These are phyloP conservation scores for Leccinum holopus DNA, from an alignment of 1,284 basidiomycete species.

Conservation along the genomic window DNA sequence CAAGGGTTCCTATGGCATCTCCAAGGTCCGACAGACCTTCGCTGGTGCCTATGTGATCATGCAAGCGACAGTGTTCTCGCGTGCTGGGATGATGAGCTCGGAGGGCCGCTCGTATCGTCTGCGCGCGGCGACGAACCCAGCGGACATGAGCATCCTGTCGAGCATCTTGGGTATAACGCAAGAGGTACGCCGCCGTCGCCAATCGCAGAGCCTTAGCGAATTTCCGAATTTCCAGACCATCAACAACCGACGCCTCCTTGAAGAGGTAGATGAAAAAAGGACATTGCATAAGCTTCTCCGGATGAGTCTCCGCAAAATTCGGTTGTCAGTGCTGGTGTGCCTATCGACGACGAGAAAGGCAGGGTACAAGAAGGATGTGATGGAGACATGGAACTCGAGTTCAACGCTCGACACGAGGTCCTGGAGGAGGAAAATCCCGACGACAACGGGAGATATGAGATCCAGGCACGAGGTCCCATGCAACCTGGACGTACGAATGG, in stretches of 20 bases:
- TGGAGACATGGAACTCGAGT: slow-evolving; percentile 31
- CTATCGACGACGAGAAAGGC: slow-evolving; percentile 14
- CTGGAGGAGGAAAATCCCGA: slow-evolving; percentile 10
- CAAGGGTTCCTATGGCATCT: slow-evolving; percentile 82
- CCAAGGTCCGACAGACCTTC: slow-evolving; percentile 79
- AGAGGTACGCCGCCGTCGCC: slow-evolving; percentile 53
- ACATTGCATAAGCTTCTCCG: slow-evolving; percentile 62
- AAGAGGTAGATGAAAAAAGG: slow-evolving; percentile 56
- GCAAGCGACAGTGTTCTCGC: slow-evolving; percentile 54
- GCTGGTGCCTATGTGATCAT: slow-evolving; percentile 87
- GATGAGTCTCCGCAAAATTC: slow-evolving; percentile 38
- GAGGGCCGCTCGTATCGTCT: slow-evolving; percentile 48
- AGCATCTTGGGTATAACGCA: slow-evolving; percentile 81
- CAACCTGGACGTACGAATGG: slow-evolving; percentile 7
- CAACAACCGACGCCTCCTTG: slow-evolving; percentile 66
- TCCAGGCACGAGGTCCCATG: slow-evolving; percentile 22
- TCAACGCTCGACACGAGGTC: slow-evolving; percentile 10
- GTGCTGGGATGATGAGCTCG: slow-evolving; percentile 55
- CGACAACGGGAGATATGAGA: slow-evolving; percentile 18
- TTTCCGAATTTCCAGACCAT: slow-evolving; percentile 49
- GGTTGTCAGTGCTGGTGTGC: slow-evolving; percentile 26
- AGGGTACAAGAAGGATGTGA: slow-evolving; percentile 40
- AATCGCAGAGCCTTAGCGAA: background rate
- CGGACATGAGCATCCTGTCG: slow-evolving; percentile 77
- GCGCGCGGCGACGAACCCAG: slow-evolving; percentile 47